Base-by-base conservation (phyloP, 192 early-diverging fungal genomes). In the Coemansia sp. region DNA sequence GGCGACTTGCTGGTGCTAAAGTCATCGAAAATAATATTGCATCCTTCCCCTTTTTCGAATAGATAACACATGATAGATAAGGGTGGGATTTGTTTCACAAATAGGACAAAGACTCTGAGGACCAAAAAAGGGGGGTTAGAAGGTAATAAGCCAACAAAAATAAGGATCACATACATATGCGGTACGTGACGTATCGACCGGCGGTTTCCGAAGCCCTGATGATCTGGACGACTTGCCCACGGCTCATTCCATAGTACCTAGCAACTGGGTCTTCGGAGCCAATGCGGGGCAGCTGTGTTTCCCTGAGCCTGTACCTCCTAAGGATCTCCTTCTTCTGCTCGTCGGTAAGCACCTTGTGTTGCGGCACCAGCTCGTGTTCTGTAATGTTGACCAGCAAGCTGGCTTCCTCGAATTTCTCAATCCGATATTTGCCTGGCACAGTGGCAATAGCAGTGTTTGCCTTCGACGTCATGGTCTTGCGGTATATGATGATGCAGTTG, bases 341-440 rank as follows among this genome's bases (percentile, higher is more conserved):
- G 22, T 87, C 81, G 0, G 83, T 75, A 19, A 99, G 73, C 10
- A 99, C 89, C 65, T 88, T 88, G 76, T 99, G 97, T 67, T 90
- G 86, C 3, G 97, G 97, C n/a, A 99, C 97, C 34, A 99, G 83
- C 46, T 87, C 85, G 67, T 99, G 97, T 61, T 94, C 84, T 35
- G 97, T 99, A 62, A 99, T 99, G 75, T 99, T 99, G 59, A 99
- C 94, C 23, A 99, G 75, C 38, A 99, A 76, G 73, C 98, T 94
- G 40, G 87, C 75, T 79, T 99, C 97, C 52, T 90, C 79, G 69
- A 99, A 99, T 9, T 90, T 84, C 54, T 97, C 94, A 34, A 99
- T 42, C 7, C 79, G 78, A 38, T 76, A 84, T 19, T 77, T 82
- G 36, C 70, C 71, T 38, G 75, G 64, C 59, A 82, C 50, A 52